phyloP scores from a whole-genome alignment of 176 grass and related monocot species.

The Coix lacrymajobi region DNA sequence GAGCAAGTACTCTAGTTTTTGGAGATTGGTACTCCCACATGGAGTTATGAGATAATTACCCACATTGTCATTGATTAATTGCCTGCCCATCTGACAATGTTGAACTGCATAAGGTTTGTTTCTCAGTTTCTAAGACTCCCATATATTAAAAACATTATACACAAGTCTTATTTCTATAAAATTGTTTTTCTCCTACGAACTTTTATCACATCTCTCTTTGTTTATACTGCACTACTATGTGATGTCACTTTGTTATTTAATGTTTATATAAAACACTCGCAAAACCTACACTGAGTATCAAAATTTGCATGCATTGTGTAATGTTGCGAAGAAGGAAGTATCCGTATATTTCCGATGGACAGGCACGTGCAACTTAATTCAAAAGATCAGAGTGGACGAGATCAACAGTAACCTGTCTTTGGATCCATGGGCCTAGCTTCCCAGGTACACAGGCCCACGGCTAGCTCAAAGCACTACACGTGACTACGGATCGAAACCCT shows the following conservation, averaged over 20 bases:
- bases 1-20: no score
- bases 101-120: no score
- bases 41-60: no score
- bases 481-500: background rate
- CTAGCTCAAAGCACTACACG: constrained; percentile 7
- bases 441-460: background rate
- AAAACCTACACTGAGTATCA: background rate
- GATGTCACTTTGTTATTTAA: no score
- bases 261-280: background rate
- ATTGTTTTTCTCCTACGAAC: background rate
- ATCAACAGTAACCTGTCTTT: background rate
- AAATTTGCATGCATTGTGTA: background rate
- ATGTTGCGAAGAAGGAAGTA: background rate
- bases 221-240: no score
- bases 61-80: no score
- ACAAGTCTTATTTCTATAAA: background rate
- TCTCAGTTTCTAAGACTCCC: background rate
- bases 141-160: no score
- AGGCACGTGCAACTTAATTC: background rate
- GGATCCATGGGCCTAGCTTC: constrained; percentile 5
- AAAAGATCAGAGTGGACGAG: background rate
- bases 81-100: no score
- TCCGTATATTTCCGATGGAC: background rate
- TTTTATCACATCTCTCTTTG: no score
- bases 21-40: no score